Conservation (phyloP, 495 filamentous ascomycete species). For the Penicillium simplicissimum region DNA sequence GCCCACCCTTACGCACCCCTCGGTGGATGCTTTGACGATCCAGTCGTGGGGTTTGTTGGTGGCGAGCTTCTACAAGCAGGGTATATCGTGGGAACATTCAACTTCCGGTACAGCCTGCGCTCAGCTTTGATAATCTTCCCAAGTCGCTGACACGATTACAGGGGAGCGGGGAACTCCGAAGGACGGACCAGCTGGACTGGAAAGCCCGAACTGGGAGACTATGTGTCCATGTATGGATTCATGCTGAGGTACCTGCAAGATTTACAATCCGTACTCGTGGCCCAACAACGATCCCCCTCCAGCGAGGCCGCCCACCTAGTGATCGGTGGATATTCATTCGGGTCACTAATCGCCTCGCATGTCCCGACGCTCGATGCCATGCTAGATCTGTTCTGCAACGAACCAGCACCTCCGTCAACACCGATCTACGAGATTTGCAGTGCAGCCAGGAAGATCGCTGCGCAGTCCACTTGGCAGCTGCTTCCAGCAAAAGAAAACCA, state of each 20-base stretch:
- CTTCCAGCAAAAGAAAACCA: constrained; percentile 11
- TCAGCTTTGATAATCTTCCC: background rate
- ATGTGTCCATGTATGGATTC: constrained; percentile 76
- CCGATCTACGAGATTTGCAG: constrained; percentile 64
- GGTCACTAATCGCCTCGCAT: constrained; percentile 73
- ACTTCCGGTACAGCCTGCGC: constrained; percentile 69
- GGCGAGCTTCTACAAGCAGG: constrained; percentile 64
- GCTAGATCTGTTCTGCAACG: constrained; percentile 55
- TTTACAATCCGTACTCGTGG: constrained; percentile 18
- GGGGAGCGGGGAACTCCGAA: constrained; percentile 74
- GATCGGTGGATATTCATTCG: constrained; percentile 89
- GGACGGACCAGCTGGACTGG: constrained; percentile 85
- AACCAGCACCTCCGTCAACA: constrained; percentile 42
- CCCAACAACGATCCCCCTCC: background rate
- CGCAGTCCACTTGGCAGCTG: constrained; percentile 49
- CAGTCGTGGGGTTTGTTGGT: constrained; percentile 64
- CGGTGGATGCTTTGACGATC: constrained; percentile 84
- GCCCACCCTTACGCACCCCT: constrained; percentile 91
- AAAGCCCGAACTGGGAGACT: constrained; percentile 77
- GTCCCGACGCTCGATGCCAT: constrained; percentile 64
- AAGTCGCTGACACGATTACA: constrained; percentile 30
- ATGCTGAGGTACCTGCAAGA: constrained; percentile 67
- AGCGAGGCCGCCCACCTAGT: constrained; percentile 44
- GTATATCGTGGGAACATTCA: constrained; percentile 84
- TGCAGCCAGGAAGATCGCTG: constrained; percentile 63